Conservation (phyloP, 2,329 filamentous ascomycete species). For the Cryphonectria radicalis region DNA sequence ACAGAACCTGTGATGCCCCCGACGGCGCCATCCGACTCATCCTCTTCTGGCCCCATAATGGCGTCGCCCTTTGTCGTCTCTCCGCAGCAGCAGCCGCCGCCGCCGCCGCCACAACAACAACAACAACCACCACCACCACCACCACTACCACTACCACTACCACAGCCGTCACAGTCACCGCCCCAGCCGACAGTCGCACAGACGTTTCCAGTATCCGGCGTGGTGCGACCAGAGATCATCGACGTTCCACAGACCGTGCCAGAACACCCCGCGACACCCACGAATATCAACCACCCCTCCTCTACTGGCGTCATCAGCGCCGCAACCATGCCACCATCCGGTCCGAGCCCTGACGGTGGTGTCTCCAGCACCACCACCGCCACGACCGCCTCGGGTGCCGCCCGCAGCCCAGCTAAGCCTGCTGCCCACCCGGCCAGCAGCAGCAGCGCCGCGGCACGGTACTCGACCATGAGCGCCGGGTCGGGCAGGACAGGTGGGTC, state of each 20-base stretch:
- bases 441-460: conserved; percentile 44
- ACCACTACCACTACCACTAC: background rate
- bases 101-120: background rate
- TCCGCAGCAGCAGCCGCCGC: conserved; percentile 6
- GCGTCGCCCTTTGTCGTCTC: conserved; percentile 11
- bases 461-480: conserved; percentile 53
- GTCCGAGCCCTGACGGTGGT: conserved; percentile 27
- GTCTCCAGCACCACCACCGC: conserved; percentile 18
- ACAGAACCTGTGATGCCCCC: conserved; percentile 31
- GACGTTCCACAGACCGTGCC: conserved; percentile 30
- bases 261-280: conserved; percentile 34
- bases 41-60: conserved; percentile 14
- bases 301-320: background rate
- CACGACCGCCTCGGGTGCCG: conserved; percentile 9
- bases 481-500: conserved; percentile 38
- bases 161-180: conserved; percentile 12
- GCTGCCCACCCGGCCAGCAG: conserved; percentile 40
- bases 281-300: conserved; percentile 15
- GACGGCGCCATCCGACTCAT: conserved; percentile 16
- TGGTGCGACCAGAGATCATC: conserved; percentile 23
- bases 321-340: conserved; percentile 28
- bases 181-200: conserved; percentile 15
- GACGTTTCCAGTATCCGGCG: background rate
- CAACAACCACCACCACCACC: too few species aligned
- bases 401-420: conserved; percentile 34